Base-by-base conservation (phyloP, 176 grass and related monocot species). In the Raddia guianensis region DNA sequence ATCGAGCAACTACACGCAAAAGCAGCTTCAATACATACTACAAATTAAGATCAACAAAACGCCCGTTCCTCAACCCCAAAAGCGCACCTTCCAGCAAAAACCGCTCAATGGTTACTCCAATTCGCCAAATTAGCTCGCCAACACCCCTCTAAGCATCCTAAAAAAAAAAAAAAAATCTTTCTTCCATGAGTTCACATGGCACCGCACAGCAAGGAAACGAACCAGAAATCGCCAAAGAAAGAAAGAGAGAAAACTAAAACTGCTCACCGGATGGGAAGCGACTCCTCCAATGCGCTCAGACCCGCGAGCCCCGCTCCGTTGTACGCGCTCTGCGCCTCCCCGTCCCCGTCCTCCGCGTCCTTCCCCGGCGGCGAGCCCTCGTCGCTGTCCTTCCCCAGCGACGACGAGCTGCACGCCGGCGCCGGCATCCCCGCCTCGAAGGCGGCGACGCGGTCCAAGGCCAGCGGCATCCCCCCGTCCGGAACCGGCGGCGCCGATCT, bases 251-350 rank as follows among this genome's bases (percentile, higher is more conserved):
- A 16, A 75, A 19, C 20, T 3, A 75, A 57, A 49, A 50, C 5
- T 52, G 58, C 66, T 56, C 66, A 87, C 89, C 89, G 72, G 75
- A 91, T 87, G 12, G 89, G 89, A 34, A 91, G 89, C 63, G 85
- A 83, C 70, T 87, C 84, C 80, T 91, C 89, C 84, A 91, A 80
- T 78, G 85, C 74, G 67, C 37, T 14, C 44, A 90, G 63, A 15
- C 64, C 74, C 6, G 18, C 18, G 69, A 87, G 47, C n/a, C 84
- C 68, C 3, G 19, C 79, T 7, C 21, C 84, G 32, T 46, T 71
- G 73, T 87, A 91, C 75, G 68, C 70, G 64, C 89, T 91, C 89
- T 87, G 84, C 44, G 65, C 89, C 89, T 91, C 89, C 13, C 51
- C 84, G 7, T 86, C 80, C 37, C 34, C 80, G 1, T 49, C 78